Evolutionary conservation across 208 protist species (phyloP), one percentile per base, ranked within the genome.

Genomic region (Tritrichomonas foetus): DNA sequence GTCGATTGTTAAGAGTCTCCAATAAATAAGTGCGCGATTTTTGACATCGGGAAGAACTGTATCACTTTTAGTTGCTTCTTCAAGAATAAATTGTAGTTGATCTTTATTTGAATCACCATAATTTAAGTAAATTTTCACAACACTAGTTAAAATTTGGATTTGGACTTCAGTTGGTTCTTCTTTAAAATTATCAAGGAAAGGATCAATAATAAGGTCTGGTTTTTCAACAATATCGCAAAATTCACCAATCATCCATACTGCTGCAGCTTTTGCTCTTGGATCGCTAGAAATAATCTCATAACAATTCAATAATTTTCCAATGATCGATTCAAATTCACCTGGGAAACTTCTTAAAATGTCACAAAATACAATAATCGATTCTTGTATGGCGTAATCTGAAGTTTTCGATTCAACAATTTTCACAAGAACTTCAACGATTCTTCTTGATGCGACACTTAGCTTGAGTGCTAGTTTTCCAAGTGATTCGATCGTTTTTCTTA

Each of bases 331-430:
- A 69, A 33, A 69, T 69, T 69, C 22, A 69, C 64, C 27, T 69
- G 64, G 64, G n/a, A 33, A 69, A 30, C 5, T 69, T n/a, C 64
- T 16, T 8, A 69, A 69, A 69, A 69, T 11, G n/a, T 69, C 27
- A 8, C 8, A 8, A 5, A n/a, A 33, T n/a, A 69, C 64, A n/a
- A 69, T 3, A 33, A 69, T 69, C 8, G 22, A 11, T 69, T 11
- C 64, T 69, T 69, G 16, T 8, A 69, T 69, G 27, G 27, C 27
- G 25, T 69, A 69, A n/a, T 30, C 25, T 69, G 27, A 8, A n/a
- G 13, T 69, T 11, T 3, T 69, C 3, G 13, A 3, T 8, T 5
- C n/a, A n/a, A 99, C 98, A 30, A n/a, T 8, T 5, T 16, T 69
- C 3, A 69, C 27, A 69, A 69, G 11, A 33, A 69, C 8, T 8